A percentile compares a stretch with the other conserved stretches of the same genome.
Evolutionary conservation across 2,329 filamentous ascomycete species (phyloP).

Genomic region (Fusarium ambrosium): DNA sequence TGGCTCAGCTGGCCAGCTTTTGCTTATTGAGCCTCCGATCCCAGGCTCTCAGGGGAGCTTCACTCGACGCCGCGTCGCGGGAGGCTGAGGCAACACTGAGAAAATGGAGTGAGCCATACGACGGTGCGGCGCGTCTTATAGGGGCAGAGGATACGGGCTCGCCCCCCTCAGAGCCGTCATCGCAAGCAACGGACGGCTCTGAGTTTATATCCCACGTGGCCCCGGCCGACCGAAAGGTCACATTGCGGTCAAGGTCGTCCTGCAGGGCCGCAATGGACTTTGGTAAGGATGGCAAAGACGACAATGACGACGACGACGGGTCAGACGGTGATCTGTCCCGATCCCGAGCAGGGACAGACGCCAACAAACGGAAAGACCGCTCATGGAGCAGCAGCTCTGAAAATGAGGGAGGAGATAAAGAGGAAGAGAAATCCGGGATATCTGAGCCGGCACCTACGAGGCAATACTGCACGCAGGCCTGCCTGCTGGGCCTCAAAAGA

Average conservation of each 20-base stretch:
- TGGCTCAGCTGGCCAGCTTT: constrained; percentile 40
- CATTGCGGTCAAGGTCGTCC: neutral
- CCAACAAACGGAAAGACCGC: neutral
- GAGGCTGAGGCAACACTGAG: constrained; percentile 19
- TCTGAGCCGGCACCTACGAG: constrained; percentile 5
- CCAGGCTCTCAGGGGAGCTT: constrained; percentile 24
- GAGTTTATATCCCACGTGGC: neutral
- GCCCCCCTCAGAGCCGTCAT: neutral
- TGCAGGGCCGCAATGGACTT: neutral
- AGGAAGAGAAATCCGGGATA: constrained; percentile 5
- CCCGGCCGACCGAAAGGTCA: neutral
- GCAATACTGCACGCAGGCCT: constrained; percentile 42
- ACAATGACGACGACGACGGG: neutral
- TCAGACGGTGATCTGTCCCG: neutral
- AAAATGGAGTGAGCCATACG: constrained; percentile 25
- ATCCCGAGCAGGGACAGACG: neutral
- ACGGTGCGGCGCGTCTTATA: too few relatives aligned
- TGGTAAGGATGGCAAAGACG: neutral
- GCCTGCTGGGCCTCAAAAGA: constrained; percentile 40
- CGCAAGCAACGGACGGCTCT: neutral
- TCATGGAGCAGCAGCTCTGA: neutral
- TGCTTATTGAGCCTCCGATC: constrained; percentile 38
- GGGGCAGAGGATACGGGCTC: neutral
- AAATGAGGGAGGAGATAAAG: neutral
- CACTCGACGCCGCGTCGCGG: constrained; percentile 16